These are phyloP conservation scores for Tricholoma saponaceum DNA, from an alignment of 768 basidiomycete species.

Conservation along the genomic window DNA sequence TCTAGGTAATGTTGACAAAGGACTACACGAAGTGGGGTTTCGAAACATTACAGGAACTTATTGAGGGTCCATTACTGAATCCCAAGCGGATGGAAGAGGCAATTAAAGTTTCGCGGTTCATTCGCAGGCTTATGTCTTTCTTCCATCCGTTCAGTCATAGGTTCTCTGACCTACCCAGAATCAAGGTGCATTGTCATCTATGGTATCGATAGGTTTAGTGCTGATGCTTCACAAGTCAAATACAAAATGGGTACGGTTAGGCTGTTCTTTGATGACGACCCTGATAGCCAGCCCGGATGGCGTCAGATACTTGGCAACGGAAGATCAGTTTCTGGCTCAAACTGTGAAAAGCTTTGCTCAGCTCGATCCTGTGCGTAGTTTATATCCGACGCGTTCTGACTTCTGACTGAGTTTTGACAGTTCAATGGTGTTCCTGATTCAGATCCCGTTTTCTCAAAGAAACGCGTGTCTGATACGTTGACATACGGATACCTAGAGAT, in stretches of 20 bases:
- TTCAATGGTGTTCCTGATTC: conserved; percentile 69
- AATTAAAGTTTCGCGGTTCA: conserved; percentile 84
- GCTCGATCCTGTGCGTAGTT: conserved; percentile 74
- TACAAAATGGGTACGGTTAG: conserved; percentile 81
- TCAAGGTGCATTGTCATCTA: conserved; percentile 40
- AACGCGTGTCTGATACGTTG: conserved; percentile 75
- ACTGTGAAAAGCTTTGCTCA: conserved; percentile 86
- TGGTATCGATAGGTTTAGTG: not conserved
- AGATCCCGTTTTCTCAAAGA: conserved; percentile 82
- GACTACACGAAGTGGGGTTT: conserved; percentile 93
- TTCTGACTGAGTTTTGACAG: conserved; percentile 28
- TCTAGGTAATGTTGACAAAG: conserved; percentile 79
- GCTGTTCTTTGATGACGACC: conserved; percentile 77
- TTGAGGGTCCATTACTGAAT: conserved; percentile 91
- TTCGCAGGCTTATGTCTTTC: conserved; percentile 88
- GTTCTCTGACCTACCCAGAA: conserved; percentile 78
- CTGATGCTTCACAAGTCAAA: conserved; percentile 48
- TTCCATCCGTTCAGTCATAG: conserved; percentile 88
- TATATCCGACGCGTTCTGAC: not conserved
- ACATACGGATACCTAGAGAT: conserved; percentile 95
- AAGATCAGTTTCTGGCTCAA: conserved; percentile 84
- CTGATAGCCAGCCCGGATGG: conserved; percentile 84
- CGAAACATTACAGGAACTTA: conserved; percentile 80
- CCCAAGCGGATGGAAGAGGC: conserved; percentile 93
- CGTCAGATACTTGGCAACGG: conserved; percentile 68